Evolutionary conservation across 345 rosid genomes (phyloP), one percentile per base, ranked within the genome.

Genomic region (Clausena lansium): DNA sequence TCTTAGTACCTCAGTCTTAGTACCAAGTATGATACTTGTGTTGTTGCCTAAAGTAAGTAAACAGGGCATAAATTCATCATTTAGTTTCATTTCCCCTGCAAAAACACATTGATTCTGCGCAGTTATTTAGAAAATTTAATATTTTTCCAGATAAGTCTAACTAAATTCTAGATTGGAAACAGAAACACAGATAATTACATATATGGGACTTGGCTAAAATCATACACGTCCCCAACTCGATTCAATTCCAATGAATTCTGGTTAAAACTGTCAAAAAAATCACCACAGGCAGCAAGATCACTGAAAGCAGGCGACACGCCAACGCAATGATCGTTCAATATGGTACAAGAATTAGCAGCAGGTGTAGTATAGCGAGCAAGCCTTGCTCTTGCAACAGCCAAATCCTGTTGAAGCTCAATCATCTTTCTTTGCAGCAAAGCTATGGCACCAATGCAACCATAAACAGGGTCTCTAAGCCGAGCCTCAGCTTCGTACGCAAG

Each of bases 401-500:
- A 81, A 85, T 95, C 95, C 22, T 91, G 86, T 75, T 93, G 94
- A 38, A 95, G 97, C 90, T 95, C 89, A 1, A 84, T 73, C 94
- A 88, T 92, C 83, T 83, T 90, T 73, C 84, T 83, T 78, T 95
- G 97, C 50, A 92, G 80, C 78, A 88, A 66, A 73, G 96, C 94
- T 32, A 95, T 92, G 55, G 97, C 94, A 32, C 98, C 99, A 72
- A 94, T 92, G 86, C 98, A 93, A 30, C 99, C 99, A 19, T 93
- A 91, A 73, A 93, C 93, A 19, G 98, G 99, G 78, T 95, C 98
- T 73, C 85, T 79, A 2, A 95, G 94, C 88, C 98, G 87, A 3
- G 90, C 97, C 78, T 94, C 99, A 4, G 99, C 99, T 73, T 95
- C 99, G 3, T 89, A 95, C 5, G 92, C 95, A 59, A 95, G 86